These are phyloP conservation scores for Plasmodium adleri DNA, from an alignment of 169 alveolate species.

Conservation along the genomic window DNA sequence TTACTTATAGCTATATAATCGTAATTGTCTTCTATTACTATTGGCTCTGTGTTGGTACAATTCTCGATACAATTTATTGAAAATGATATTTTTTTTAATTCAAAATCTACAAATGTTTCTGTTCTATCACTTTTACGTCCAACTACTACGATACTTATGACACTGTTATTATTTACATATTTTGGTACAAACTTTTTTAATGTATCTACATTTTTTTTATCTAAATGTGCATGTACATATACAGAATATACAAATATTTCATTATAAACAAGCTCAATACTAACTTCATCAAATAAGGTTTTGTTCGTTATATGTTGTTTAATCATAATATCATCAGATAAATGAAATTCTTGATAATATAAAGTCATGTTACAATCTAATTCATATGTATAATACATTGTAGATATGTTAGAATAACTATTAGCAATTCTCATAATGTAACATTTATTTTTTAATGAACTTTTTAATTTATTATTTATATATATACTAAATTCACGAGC, in stretches of 20 bases:
- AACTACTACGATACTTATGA: conserved; percentile 13
- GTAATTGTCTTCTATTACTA: conserved; percentile 33
- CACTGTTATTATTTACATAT: conserved; percentile 11
- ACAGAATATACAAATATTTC: conserved; percentile 36
- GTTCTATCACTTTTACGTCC: conserved; percentile 33
- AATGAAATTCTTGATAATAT: conserved; percentile 20
- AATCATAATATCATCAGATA: conserved; percentile 16
- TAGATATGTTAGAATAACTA: conserved; percentile 50
- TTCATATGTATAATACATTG: conserved; percentile 62
- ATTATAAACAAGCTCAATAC: conserved; percentile 18
- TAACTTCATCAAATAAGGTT: conserved; percentile 36
- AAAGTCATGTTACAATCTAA: conserved; percentile 55
- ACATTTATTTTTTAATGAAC: conserved; percentile 7
- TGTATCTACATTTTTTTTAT: background rate
- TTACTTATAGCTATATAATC: conserved; percentile 47
- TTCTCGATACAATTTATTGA: conserved; percentile 7
- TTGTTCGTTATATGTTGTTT: conserved; percentile 25
- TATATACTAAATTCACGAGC: conserved; percentile 28
- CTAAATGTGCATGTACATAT: conserved; percentile 4
- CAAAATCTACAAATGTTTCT: background rate
- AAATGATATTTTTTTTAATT: conserved; percentile 15
- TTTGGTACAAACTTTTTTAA: conserved; percentile 6
- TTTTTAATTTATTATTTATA: conserved; percentile 22
- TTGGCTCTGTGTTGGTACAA: conserved; percentile 37
- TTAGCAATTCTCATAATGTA: conserved; percentile 7